Evolutionary conservation across 768 basidiomycete genomes (phyloP).

Genomic region (Naganishia friedmannii): DNA sequence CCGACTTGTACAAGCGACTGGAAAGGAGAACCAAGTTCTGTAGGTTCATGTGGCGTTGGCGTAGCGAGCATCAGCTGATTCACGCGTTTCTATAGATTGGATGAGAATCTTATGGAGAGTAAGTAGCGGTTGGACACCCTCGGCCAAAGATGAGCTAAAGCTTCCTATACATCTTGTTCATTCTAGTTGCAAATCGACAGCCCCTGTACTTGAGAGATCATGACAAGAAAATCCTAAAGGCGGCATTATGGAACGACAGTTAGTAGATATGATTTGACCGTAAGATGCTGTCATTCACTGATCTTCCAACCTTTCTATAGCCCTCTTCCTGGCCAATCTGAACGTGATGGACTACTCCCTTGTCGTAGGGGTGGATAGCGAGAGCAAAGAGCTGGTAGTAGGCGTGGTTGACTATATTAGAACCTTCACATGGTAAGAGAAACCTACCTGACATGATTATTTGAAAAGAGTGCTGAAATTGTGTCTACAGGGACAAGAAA

Average conservation of each 20-base stretch:
- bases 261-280: constrained; percentile 18
- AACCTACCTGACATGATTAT: neutral
- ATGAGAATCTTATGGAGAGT: constrained; percentile 95
- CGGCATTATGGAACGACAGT: constrained; percentile 87
- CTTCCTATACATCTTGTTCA: constrained; percentile 30
- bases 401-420: constrained; percentile 80
- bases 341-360: constrained; percentile 93
- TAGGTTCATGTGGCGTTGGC: constrained; percentile 27
- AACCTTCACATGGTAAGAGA: constrained; percentile 52
- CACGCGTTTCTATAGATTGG: constrained; percentile 55
- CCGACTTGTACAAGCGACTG: constrained; percentile 85
- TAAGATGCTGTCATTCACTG: neutral
- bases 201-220: constrained; percentile 97
- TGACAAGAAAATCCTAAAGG: constrained; percentile 83
- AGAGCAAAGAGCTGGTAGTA: constrained; percentile 83
- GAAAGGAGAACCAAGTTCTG: constrained; percentile 85
- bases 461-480: neutral
- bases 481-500: constrained; percentile 79
- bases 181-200: constrained; percentile 70
- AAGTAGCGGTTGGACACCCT: constrained; percentile 43
- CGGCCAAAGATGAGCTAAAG: neutral
- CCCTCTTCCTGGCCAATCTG: constrained; percentile 86
- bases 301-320: constrained; percentile 17
- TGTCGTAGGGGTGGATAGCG: constrained; percentile 88
- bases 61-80: constrained; percentile 9